Evolutionary conservation across 164 flowering plant species (phyloP), one percentile per base, ranked within the genome.

Genomic region (Taxillus chinensis): DNA sequence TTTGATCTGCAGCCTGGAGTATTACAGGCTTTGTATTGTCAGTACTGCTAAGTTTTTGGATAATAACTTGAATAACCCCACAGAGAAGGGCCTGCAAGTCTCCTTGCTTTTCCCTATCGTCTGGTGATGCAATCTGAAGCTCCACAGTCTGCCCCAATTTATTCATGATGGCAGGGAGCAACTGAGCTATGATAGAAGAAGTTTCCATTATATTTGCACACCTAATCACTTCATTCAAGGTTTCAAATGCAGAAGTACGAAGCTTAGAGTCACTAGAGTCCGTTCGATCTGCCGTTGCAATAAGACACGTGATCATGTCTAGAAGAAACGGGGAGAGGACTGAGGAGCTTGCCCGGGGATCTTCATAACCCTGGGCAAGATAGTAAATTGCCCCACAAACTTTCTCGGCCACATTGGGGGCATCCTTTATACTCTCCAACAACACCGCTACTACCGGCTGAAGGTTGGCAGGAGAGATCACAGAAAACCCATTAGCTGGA

Each of bases 331-430:
- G 89, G 14, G 87, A 67, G 5, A 88, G 82, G 51, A 68, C 60
- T 41, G 86, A 79, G 48, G 88, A 72, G 60, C 57, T 65, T 17
- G 82, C 37, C 43, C 78, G 84, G 15, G 77, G 71, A 71, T 84
- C 84, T 57, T 86, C 96, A 69, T 75, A 89, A 4, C 92, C 92
- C 66, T 85, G 92, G 16, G 82, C 86, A 68, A 89, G 87, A 68
- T 71, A 83, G 75, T 86, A 89, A n/a, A 89, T 78, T 38, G 96
- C 92, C 9, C 96, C 89, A 75, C 96, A 89, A 15, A 83, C 86
- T 72, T 85, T 89, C 74, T 86, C 92, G 46, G 92, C 86, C 5
- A 86, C 84, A 72, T 83, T 79, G 3, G 87, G 85, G 48, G 79
- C 78, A 76, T 86, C 96, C 51, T 80, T 80, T 41, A 83, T 69